phyloP scores from a whole-genome alignment of 2,329 filamentous ascomycete species.

The Chalara sp. region DNA sequence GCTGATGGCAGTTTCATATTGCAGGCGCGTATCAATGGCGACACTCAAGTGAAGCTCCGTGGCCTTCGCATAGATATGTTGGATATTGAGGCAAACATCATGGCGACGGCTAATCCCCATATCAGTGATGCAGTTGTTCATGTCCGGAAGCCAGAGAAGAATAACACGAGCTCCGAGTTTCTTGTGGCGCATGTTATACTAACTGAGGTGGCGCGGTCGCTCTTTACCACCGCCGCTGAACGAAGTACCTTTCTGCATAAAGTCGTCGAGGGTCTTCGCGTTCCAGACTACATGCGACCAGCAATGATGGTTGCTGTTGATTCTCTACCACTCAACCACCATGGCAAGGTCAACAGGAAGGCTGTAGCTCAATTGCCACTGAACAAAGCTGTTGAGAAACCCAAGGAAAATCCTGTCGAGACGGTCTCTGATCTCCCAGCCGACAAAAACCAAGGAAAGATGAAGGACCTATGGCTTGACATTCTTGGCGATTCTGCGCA shows the following conservation, averaged over 20 bases:
- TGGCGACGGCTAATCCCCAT: constrained; percentile 13
- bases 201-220: not conserved
- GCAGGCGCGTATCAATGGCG: constrained; percentile 26
- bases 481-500: not conserved
- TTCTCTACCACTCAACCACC: constrained; percentile 24
- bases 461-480: not conserved
- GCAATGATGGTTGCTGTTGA: constrained; percentile 21
- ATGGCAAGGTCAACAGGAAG: constrained; percentile 28
- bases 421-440: not conserved
- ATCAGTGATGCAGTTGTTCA: constrained; percentile 24
- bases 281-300: constrained; percentile 33
- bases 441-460: not conserved
- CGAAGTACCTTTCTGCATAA: constrained; percentile 14
- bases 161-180: constrained; percentile 6
- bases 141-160: constrained; percentile 9
- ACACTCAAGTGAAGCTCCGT: constrained; percentile 31
- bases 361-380: constrained; percentile 9
- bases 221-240: not conserved
- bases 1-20: constrained; percentile 26
- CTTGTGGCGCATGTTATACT: constrained; percentile 31
- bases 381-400: constrained; percentile 1
- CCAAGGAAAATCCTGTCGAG: not conserved
- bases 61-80: constrained; percentile 34
- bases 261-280: constrained; percentile 5
- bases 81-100: constrained; percentile 33